Evolutionary conservation across 148 eudicot species (phyloP), one percentile per base, ranked within the genome.

Genomic region (Chenopodium album): DNA sequence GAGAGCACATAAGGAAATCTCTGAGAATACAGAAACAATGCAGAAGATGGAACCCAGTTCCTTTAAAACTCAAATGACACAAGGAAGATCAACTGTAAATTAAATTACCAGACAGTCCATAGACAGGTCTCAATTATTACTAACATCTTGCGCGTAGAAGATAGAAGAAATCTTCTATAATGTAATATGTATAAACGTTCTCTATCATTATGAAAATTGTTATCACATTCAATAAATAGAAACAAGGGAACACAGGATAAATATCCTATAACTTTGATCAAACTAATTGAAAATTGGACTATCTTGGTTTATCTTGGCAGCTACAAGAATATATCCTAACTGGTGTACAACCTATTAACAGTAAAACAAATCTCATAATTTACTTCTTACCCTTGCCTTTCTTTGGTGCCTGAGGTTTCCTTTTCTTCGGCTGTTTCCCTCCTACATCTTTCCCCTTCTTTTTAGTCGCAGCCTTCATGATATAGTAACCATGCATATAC

Each of bases 371-470:
- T 73, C 84, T 78, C 75, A 77, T 63, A 9, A 50, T 87, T 91
- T 85, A 95, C 89, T 93, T 95, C 90, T 88, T 95, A 47, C 83
- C 71, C 89, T 90, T 95, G 86, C 92, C 84, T 87, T 93, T 95
- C 88, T 93, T 92, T 9, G 91, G 75, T 71, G 87, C 92, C 73
- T 85, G 94, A 85, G 94, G 76, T 87, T 93, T 95, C 89, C 85
- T 88, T 84, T 93, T 95, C 89, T 88, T 95, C 47, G 87, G 79
- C 65, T 82, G 89, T 89, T 92, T 93, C 68, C 82, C 87, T 81
- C 81, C 91, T 65, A 89, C 82, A 32, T 90, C 81, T 82, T 91
- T 95, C 54, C 87, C 91, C 86, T 91, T 92, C 84, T 92, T 95
- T 75, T 80, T 87, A 66, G 76, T 85, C 31, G 78, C 80, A 26